These are phyloP conservation scores for Scleroderma bovista DNA, from an alignment of 768 basidiomycete species.

Conservation along the genomic window DNA sequence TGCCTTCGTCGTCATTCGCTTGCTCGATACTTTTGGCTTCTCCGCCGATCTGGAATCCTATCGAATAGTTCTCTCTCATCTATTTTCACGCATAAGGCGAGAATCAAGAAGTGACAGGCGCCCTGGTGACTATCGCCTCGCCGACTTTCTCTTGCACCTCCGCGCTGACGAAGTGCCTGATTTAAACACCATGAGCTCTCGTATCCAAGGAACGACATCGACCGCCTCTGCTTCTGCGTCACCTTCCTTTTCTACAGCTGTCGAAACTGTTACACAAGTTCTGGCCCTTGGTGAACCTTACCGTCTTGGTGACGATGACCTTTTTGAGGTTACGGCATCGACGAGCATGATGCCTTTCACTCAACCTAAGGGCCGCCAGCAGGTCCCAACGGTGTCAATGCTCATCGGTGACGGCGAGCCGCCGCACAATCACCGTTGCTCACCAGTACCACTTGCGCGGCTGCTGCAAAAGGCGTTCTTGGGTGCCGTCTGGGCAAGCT, in stretches of 20 bases:
- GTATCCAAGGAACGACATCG: slow-evolving; percentile 10
- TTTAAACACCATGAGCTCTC: slow-evolving; percentile 8
- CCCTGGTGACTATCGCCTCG: not conserved
- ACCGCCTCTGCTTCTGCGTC: too few relatives aligned
- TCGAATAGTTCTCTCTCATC: slow-evolving; percentile 33
- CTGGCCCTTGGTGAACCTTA: slow-evolving; percentile 11
- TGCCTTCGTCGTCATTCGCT: slow-evolving; percentile 35
- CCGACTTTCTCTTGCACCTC: slow-evolving; percentile 13
- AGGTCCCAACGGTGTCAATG: not conserved
- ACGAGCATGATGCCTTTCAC: too few relatives aligned
- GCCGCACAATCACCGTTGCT: not conserved
- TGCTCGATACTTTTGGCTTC: slow-evolving; percentile 26
- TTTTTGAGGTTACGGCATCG: not conserved
- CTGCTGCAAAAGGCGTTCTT: not conserved
- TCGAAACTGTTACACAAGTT: slow-evolving; percentile 16
- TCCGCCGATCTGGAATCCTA: slow-evolving; percentile 34
- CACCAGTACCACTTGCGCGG: not conserved
- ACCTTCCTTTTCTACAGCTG: too few relatives aligned
- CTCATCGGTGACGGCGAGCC: not conserved
- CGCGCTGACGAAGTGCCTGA: slow-evolving; percentile 15
- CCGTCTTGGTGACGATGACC: not conserved
- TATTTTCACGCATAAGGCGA: slow-evolving; percentile 30
- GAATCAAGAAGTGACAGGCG: slow-evolving; percentile 8
- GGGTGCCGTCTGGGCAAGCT: not conserved
- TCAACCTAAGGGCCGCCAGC: not conserved